Base-by-base conservation (phyloP, 805 yeast genomes). In the Wickerhamiella sorbophila region DNA sequence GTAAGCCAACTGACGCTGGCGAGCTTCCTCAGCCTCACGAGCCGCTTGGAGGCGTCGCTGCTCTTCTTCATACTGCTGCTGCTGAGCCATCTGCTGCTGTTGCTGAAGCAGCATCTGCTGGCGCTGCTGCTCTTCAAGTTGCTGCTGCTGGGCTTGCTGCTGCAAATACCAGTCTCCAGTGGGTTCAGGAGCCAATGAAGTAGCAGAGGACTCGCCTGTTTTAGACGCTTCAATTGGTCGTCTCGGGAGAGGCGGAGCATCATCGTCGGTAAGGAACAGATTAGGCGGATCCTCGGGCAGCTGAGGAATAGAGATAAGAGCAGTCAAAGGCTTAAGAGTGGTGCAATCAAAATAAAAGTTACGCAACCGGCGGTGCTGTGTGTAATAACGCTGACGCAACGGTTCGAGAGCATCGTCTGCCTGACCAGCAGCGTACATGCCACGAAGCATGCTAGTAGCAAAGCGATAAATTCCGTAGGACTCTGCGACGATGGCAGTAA, bases 401-500 rank as follows among this genome's bases (percentile, higher is more conserved):
- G 91, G 88, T 49, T 71, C 72, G 48, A 88, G 65, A 1, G 85
- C 88, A 4, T 79, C 94, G 17, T 73, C 81, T 24, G 75, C 77
- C 44, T 78, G 76, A 47, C 81, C 72, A 52, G 83, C 70, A 52
- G 74, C 74, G 54, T 81, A 74, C 75, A 88, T 69, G 0, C 94
- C 96, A 49, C 95, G 72, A 45, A 88, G 64, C 97, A 88, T 87
- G 8, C 94, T 79, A 2, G 84, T 80, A 44, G 81, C 65, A 53
- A 88, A 88, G 59, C 85, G 82, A 61, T 86, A 84, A 44, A 88
- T 85, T 36, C 97, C 97, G 55, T 84, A 87, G 2, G 93, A 74
- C 59, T 88, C 98, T 5, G 88, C 73, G 41, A 88, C 84, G 61
- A 87, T 67, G 2, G 96, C 96, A 31, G 88, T 91, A 49, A 88